Evolutionary conservation across 495 filamentous ascomycete species (phyloP).

Genomic region (Xylaria acuta): DNA sequence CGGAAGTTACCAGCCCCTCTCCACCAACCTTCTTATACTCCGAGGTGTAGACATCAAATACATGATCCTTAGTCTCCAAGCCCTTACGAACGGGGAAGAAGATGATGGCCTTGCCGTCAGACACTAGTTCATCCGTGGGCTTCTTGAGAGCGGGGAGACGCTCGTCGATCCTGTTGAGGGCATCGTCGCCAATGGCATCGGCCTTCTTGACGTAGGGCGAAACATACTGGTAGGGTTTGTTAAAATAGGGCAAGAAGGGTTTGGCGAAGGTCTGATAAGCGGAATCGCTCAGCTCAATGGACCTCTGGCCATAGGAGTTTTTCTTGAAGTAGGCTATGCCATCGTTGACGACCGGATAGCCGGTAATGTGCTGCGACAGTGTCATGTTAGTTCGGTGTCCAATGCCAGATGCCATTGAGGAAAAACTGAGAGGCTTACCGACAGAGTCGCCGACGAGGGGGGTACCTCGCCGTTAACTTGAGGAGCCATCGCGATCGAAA

Average conservation of each 20-base stretch:
- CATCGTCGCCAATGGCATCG: slow-evolving; percentile 78
- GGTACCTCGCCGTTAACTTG: slow-evolving; percentile 71
- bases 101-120: slow-evolving; percentile 66
- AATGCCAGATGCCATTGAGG: not conserved
- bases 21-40: slow-evolving; percentile 81
- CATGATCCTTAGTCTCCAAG: slow-evolving; percentile 74
- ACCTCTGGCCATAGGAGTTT: slow-evolving; percentile 81
- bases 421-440: slow-evolving; percentile 56
- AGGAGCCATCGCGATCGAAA: slow-evolving; percentile 43
- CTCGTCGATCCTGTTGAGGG: slow-evolving; percentile 75
- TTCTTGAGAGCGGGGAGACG: slow-evolving; percentile 89
- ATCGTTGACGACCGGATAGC: slow-evolving; percentile 86
- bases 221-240: slow-evolving; percentile 76
- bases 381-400: slow-evolving; percentile 22
- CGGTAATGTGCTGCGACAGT: slow-evolving; percentile 71
- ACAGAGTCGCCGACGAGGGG: slow-evolving; percentile 68
- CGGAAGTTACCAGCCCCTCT: slow-evolving; percentile 67
- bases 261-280: slow-evolving; percentile 68
- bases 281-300: slow-evolving; percentile 71
- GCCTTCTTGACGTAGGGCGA: slow-evolving; percentile 83
- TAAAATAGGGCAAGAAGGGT: slow-evolving; percentile 78
- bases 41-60: slow-evolving; percentile 71
- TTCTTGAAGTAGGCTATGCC: slow-evolving; percentile 76
- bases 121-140: slow-evolving; percentile 77
- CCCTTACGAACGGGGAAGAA: slow-evolving; percentile 70